Evolutionary conservation across 495 filamentous ascomycete genomes (phyloP), one percentile per base, ranked within the genome.

Genomic region (Penicillium canescens): DNA sequence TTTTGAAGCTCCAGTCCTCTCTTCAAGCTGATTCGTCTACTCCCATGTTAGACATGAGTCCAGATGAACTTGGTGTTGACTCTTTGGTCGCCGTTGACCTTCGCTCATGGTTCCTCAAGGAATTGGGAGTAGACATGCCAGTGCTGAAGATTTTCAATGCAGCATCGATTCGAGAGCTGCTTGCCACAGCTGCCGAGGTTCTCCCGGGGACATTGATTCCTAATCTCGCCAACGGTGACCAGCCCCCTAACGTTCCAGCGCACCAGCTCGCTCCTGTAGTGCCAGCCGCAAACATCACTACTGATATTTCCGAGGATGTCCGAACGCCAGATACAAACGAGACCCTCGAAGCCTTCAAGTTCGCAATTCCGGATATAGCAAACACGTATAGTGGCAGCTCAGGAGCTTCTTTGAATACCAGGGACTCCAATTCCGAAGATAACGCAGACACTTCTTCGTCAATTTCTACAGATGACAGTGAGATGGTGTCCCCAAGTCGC

Each of bases 81-180:
- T 81, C 76, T 0, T 63, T 86, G 14, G 66, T 81, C 33, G 83
- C 82, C 2, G 77, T 86, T 14, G 84, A 86, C 57, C 48, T 85
- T 9, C 71, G 82, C 0, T 81, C 77, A 26, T 86, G 77, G 74
- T 75, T 83, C 23, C 52, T 69, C 1, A 71, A 69, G 23, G 76
- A 80, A 53, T 59, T 78, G 16, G 68, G 62, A 13, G 70, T 67
- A 1, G 69, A 71, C 33, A 61, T 81, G 20, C 60, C 73, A 6
- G 66, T 82, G 2, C 72, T 82, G 56, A 78, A 81, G 23, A 72
- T 84, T 24, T 67, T 81, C 35, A 63, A 62, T 16, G 59, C 54
- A 2, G 54, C 46, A 6, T 64, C 58, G 0, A 43, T 67, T 18
- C 54, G 48, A 3, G 59, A 67, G 31, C 42, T 67, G 10, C 37